Evolutionary conservation across 2,329 filamentous ascomycete species (phyloP), one percentile per base, ranked within the genome.

Genomic region (Beauveria sp.): DNA sequence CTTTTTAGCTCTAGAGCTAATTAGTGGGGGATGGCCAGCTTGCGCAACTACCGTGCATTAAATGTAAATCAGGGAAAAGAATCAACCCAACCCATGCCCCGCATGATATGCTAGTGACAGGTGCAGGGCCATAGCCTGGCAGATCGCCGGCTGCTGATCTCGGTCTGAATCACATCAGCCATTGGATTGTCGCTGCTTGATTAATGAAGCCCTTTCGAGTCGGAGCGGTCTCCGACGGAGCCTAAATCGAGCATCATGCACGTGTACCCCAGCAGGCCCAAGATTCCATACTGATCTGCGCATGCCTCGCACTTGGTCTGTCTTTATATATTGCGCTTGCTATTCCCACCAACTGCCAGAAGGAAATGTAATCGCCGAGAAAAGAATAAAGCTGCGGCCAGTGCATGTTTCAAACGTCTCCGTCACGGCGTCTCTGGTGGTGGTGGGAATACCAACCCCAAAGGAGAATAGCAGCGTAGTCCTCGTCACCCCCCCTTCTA

Each of bases 131-230:
- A 34, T 34, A 12, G 30, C 12, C 18, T 51, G 24, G 57, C 41
- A 53, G 57, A 59, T 59, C 57, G 41, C 50, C 18, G 28, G 22
- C 41, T 37, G 57, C 57, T 54, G 48, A 59, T 59, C 57, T 59
- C 57, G 40, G 57, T 47, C 28, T 28, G 50, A 16, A 24, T 16
- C 26, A 20, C 43, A 46, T 20, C 41, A 12, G 16, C 20, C 16
- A 47, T 40, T 59, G 57, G 28, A 34, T 59, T 51, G 41, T 28
- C 57, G 16, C 40, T 16, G 20, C 10, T 24, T 26, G 34, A 10
- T 43, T 24, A 16, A n/a, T 16, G 26, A n/a, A n/a, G 24, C 43
- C 14, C 43, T 40, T 8, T 26, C 44, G 37, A 10, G 43, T 48
- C 43, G 43, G 55, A 26, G 43, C n/a, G 4, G 7, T 20, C 55